Conservation (phyloP, 2,329 filamentous ascomycete genomes). For the Aspergillus oerlinghausenensis region DNA sequence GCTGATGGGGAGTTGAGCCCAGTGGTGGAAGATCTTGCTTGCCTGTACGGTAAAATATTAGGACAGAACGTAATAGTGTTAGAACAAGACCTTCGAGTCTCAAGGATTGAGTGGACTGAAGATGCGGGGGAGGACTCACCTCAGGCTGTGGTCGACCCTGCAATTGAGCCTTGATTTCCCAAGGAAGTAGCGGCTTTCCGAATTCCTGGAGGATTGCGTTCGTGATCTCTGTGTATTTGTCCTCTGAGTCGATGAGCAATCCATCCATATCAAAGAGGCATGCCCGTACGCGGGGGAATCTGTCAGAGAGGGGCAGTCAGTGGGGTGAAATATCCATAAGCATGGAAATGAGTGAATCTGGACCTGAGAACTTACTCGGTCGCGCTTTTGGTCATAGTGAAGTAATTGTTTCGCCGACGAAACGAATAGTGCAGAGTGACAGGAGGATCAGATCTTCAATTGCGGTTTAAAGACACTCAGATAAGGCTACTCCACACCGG, state of each 20-base stretch:
- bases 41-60: slow-evolving; percentile 37
- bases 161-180: slow-evolving; percentile 88
- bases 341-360: neutral
- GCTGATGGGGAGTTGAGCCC: slow-evolving; percentile 79
- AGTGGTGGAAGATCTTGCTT: slow-evolving; percentile 64
- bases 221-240: slow-evolving; percentile 77
- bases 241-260: slow-evolving; percentile 88
- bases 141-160: slow-evolving; percentile 61
- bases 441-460: neutral
- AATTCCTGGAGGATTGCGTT: slow-evolving; percentile 78
- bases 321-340: neutral
- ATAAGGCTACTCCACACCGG: neutral
- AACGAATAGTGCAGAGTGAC: neutral
- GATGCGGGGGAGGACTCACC: slow-evolving; percentile 27
- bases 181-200: slow-evolving; percentile 70
- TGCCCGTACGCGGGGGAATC: slow-evolving; percentile 75
- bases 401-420: neutral
- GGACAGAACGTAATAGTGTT: neutral
- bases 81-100: neutral
- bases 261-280: slow-evolving; percentile 99
- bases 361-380: neutral
- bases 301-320: slow-evolving; percentile 29
- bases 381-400: neutral
- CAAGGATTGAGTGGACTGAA: neutral
- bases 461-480: neutral